phyloP scores from a whole-genome alignment of 2,329 filamentous ascomycete species.

The Aureobasidium uvarum region DNA sequence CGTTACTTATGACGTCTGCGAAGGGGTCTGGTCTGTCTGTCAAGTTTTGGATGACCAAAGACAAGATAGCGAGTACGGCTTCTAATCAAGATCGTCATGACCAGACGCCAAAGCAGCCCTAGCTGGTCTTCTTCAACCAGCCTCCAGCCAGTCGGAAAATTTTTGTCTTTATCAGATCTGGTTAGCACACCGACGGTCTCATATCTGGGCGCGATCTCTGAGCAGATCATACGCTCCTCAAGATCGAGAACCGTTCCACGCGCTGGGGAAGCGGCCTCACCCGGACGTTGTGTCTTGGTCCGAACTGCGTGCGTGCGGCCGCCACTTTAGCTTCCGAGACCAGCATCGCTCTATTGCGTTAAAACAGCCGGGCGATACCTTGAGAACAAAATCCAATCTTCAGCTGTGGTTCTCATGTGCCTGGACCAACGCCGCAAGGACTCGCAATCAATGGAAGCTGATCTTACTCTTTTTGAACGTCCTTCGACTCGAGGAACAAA shows the following conservation, averaged over 20 bases:
- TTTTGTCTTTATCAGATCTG: constrained; percentile 13
- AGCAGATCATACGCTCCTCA: constrained; percentile 13
- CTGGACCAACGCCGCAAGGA: background rate
- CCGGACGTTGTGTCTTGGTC: constrained; percentile 17
- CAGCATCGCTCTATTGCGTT: background rate
- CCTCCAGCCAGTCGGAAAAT: constrained; percentile 11
- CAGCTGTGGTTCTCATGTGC: background rate
- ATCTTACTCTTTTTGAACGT: background rate
- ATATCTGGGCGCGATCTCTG: constrained; percentile 7
- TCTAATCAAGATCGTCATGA: constrained; percentile 14
- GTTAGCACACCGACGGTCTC: constrained; percentile 18
- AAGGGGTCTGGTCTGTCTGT: background rate
- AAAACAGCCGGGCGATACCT: background rate
- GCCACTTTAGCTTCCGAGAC: constrained; percentile 24
- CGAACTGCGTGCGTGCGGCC: constrained; percentile 14
- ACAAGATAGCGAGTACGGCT: background rate
- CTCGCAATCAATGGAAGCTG: background rate
- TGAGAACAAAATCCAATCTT: background rate
- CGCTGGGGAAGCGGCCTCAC: background rate
- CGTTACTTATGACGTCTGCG: constrained; percentile 16
- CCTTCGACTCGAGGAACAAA: background rate
- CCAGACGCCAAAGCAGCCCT: background rate
- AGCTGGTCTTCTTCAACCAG: background rate
- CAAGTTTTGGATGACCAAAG: constrained; percentile 4
- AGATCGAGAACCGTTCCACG: constrained; percentile 20